phyloP scores from a whole-genome alignment of 1,284 basidiomycete genomes.

The Sanguinoderma infundibulare region DNA sequence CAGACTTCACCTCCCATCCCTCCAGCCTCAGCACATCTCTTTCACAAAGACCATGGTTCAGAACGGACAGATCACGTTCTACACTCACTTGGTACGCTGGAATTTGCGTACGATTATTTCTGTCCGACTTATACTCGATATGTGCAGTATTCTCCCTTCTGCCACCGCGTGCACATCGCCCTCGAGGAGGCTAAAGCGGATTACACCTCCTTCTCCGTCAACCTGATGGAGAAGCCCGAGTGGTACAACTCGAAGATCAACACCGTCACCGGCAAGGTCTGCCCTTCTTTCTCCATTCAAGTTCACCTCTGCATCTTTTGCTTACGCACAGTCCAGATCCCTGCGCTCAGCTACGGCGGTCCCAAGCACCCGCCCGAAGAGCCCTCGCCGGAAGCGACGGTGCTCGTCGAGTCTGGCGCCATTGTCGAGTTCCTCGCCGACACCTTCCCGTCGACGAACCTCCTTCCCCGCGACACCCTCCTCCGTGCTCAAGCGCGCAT shows the following conservation, averaged over 20 bases:
- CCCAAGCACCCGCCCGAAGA: constrained; percentile 48
- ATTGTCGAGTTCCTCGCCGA: constrained; percentile 56
- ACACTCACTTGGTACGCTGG: background rate
- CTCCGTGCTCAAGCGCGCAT: background rate
- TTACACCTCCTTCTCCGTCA: constrained; percentile 55
- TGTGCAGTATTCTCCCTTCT: background rate
- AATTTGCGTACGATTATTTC: background rate
- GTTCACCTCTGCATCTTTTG: constrained; percentile 11
- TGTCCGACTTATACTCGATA: background rate
- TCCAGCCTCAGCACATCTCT: too few relatives aligned
- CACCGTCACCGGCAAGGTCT: constrained; percentile 51
- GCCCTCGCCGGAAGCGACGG: background rate
- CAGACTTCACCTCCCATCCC: too few relatives aligned
- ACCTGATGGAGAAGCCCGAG: constrained; percentile 64
- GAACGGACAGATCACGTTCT: background rate
- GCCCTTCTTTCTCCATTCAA: background rate
- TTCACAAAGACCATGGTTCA: too few relatives aligned
- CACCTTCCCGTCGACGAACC: background rate
- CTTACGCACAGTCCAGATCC: constrained; percentile 38
- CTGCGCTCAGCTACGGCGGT: constrained; percentile 60
- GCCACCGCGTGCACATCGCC: constrained; percentile 41
- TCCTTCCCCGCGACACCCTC: background rate
- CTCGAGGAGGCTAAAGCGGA: constrained; percentile 56
- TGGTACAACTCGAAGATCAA: constrained; percentile 40
- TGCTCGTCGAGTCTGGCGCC: constrained; percentile 30